These are phyloP conservation scores for Sergeia podlipaevii DNA, from an alignment of 208 protist species.

Conservation along the genomic window DNA sequence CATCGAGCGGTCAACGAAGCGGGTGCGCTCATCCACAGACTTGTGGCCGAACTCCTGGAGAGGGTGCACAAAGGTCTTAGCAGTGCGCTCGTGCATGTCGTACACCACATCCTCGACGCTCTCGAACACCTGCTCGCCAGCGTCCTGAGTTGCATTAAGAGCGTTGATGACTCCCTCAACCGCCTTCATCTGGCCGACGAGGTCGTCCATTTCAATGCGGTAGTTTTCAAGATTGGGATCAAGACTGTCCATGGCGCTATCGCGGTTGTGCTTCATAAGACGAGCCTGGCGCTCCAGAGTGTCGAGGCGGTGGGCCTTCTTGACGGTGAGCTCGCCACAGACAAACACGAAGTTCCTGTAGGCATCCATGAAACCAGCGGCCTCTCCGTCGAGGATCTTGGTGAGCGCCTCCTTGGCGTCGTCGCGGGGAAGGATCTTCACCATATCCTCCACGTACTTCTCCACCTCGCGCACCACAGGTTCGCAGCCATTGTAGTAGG, in stretches of 20 bases:
- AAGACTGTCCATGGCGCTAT: conserved; percentile 84
- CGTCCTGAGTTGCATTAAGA: conserved; percentile 78
- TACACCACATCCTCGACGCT: conserved; percentile 55
- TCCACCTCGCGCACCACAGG: conserved; percentile 45
- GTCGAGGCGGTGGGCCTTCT: conserved; percentile 84
- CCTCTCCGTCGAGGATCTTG: conserved; percentile 44
- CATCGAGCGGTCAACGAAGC: conserved; percentile 72
- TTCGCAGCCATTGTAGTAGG: conserved; percentile 51
- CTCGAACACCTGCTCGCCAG: conserved; percentile 77
- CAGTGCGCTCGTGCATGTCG: conserved; percentile 36
- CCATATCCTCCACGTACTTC: conserved; percentile 57
- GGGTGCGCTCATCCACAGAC: conserved; percentile 58
- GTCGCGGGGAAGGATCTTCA: conserved; percentile 36
- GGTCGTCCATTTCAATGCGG: conserved; percentile 53
- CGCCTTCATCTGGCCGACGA: conserved; percentile 65
- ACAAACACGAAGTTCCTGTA: conserved; percentile 70
- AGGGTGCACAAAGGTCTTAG: conserved; percentile 59
- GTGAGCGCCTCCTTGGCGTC: conserved; percentile 35
- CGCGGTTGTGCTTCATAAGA: conserved; percentile 69
- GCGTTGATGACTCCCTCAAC: conserved; percentile 77
- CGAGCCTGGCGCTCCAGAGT: conserved; percentile 81
- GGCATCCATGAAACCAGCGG: conserved; percentile 41
- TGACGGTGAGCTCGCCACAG: conserved; percentile 75
- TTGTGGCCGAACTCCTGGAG: conserved; percentile 70
- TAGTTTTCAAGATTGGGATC: conserved; percentile 79